Evolutionary conservation across 2,329 filamentous ascomycete species (phyloP).

Genomic region (Thelonectria discophora): DNA sequence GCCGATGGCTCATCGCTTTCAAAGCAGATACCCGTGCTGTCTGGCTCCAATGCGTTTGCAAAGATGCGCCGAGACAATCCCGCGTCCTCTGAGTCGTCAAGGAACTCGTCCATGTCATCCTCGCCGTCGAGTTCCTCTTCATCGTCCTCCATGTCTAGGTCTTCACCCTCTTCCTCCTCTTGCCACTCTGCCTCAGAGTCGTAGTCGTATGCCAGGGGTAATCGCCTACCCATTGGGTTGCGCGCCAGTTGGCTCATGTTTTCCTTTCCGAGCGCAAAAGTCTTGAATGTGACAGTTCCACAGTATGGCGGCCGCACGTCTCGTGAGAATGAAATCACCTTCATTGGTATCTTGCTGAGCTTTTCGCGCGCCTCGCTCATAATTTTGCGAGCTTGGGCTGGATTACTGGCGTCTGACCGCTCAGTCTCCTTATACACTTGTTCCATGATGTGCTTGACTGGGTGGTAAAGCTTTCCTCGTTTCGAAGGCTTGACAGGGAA

Average conservation of each 20-base stretch:
- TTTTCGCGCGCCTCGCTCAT: slow-evolving; percentile 48
- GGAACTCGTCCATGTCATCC: slow-evolving; percentile 89
- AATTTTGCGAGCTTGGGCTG: slow-evolving; percentile 49
- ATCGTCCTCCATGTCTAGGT: slow-evolving; percentile 72
- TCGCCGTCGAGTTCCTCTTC: slow-evolving; percentile 77
- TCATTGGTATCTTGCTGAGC: slow-evolving; percentile 67
- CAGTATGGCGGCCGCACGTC: slow-evolving; percentile 76
- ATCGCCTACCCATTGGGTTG: slow-evolving; percentile 61
- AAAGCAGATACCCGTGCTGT: slow-evolving; percentile 85
- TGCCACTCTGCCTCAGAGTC: slow-evolving; percentile 91
- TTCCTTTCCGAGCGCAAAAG: slow-evolving; percentile 53
- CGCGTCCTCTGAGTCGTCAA: slow-evolving; percentile 84
- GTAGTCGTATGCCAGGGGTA: slow-evolving; percentile 81
- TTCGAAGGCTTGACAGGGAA: slow-evolving; percentile 49
- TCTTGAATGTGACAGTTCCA: slow-evolving; percentile 74
- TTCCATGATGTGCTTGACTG: slow-evolving; percentile 70
- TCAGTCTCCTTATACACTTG: slow-evolving; percentile 60
- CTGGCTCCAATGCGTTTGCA: slow-evolving; percentile 77
- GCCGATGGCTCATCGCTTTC: slow-evolving; percentile 65
- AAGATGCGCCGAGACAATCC: slow-evolving; percentile 64
- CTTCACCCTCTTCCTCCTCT: slow-evolving; percentile 76
- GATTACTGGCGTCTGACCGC: slow-evolving; percentile 46
- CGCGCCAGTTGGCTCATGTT: slow-evolving; percentile 62
- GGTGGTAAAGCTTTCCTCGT: slow-evolving; percentile 59
- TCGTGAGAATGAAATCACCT: slow-evolving; percentile 68